Percentiles rank a stretch among this genome's conserved stretches.
Evolutionary conservation across 768 basidiomycete genomes (phyloP).

Genomic region (Clitopilus passeckerianus): DNA sequence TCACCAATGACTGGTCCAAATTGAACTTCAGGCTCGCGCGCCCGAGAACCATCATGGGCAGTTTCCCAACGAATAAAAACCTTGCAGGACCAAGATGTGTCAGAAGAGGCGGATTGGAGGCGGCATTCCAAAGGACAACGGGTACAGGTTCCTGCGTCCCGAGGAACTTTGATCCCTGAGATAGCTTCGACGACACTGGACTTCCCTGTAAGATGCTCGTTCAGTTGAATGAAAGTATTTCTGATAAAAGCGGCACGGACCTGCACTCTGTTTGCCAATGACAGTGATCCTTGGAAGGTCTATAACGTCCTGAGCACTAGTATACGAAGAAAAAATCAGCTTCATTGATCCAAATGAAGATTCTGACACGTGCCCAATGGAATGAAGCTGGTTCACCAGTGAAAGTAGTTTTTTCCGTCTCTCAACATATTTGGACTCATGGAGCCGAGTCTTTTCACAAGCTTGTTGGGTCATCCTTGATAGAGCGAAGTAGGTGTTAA

Average conservation of each 20-base stretch:
- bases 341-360: neutral
- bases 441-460: neutral
- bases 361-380: neutral
- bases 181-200: neutral
- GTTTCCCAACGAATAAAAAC: neutral
- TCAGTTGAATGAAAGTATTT: neutral
- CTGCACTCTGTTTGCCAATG: neutral
- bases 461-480: neutral
- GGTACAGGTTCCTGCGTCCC: neutral
- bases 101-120: neutral
- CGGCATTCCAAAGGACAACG: neutral
- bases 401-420: neutral
- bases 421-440: neutral
- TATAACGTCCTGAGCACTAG: neutral
- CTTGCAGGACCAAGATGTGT: neutral
- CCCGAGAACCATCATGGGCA: neutral
- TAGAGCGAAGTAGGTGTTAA: too few relatives aligned
- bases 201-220: neutral
- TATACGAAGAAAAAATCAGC: neutral
- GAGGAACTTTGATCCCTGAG: neutral
- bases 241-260: neutral
- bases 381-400: neutral
- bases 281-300: neutral
- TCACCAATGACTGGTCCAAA: constrained; percentile 19
- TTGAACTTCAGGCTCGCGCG: neutral